Conservation (phyloP, 2,329 filamentous ascomycete genomes). For the Epichloe uncinata region DNA sequence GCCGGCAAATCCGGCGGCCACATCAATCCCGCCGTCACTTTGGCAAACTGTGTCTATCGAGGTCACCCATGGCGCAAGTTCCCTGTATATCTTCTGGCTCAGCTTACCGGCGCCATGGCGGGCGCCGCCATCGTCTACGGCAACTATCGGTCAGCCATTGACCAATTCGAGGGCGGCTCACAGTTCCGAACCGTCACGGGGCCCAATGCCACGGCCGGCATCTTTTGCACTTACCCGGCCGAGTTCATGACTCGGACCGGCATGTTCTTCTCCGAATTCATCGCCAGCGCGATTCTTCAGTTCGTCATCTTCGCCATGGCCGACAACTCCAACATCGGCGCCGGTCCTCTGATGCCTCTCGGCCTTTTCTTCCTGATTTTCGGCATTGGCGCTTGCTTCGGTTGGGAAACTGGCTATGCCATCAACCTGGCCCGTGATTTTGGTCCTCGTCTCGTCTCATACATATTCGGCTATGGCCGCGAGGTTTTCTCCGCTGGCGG, state of each 20-base stretch:
- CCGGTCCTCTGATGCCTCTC: conserved; percentile 42
- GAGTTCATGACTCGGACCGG: conserved; percentile 50
- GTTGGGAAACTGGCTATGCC: conserved; percentile 65
- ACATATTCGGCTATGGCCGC: conserved; percentile 52
- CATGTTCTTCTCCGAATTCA: conserved; percentile 60
- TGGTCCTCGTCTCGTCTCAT: conserved; percentile 52
- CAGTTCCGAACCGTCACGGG: conserved; percentile 47
- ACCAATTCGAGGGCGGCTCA: conserved; percentile 46
- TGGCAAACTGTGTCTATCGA: conserved; percentile 55
- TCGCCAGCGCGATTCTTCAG: conserved; percentile 54
- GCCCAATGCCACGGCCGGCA: conserved; percentile 48
- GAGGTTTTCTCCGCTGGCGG: conserved; percentile 54
- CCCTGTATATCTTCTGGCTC: conserved; percentile 52
- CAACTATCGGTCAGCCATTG: conserved; percentile 52
- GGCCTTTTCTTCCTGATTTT: conserved; percentile 61
- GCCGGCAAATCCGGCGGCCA: conserved; percentile 52
- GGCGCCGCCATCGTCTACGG: conserved; percentile 47
- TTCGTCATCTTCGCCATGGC: conserved; percentile 60
- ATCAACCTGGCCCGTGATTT: conserved; percentile 65
- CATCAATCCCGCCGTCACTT: conserved; percentile 58
- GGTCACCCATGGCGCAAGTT: conserved; percentile 57
- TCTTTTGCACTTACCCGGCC: conserved; percentile 67
- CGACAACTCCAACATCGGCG: conserved; percentile 42
- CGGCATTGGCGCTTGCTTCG: conserved; percentile 59
- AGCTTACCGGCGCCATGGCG: conserved; percentile 53